Percentiles rank a stretch among this genome's conserved stretches.
These are phyloP conservation scores for Aspergillus nanangensis DNA, from an alignment of 495 filamentous ascomycete genomes.

Conservation along the genomic window DNA sequence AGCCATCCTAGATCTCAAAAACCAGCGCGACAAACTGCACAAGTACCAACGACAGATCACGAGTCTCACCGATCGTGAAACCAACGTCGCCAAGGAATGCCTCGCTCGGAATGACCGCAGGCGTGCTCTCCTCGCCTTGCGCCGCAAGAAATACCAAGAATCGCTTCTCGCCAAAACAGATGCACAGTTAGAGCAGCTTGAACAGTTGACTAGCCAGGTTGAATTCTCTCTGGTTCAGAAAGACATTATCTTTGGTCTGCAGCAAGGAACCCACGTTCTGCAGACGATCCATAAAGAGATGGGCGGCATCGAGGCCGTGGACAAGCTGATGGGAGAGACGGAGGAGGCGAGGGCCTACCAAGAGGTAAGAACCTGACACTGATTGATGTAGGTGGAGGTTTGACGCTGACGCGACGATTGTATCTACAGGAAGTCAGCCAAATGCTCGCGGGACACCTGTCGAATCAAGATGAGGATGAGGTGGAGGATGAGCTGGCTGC, in stretches of 20 bases:
- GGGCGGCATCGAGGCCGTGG: slow-evolving; percentile 88
- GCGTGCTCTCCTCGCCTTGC: slow-evolving; percentile 81
- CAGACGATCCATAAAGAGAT: slow-evolving; percentile 92
- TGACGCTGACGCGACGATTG: slow-evolving; percentile 9
- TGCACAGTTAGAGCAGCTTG: slow-evolving; percentile 79
- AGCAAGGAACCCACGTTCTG: slow-evolving; percentile 86
- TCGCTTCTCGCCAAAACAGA: slow-evolving; percentile 86
- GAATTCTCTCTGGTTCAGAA: slow-evolving; percentile 96
- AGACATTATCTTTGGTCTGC: slow-evolving; percentile 85
- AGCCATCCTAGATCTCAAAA: slow-evolving; percentile 95
- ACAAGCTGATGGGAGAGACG: slow-evolving; percentile 88
- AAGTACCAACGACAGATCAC: slow-evolving; percentile 89
- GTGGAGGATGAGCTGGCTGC: slow-evolving; percentile 91
- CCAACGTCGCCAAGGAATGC: slow-evolving; percentile 74
- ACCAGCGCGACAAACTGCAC: slow-evolving; percentile 92
- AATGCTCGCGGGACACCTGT: slow-evolving; percentile 80
- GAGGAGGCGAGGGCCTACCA: slow-evolving; percentile 88
- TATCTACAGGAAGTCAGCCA: slow-evolving; percentile 76
- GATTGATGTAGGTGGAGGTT: neutral
- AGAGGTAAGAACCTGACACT: slow-evolving; percentile 46
- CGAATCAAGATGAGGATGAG: slow-evolving; percentile 93
- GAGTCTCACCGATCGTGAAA: slow-evolving; percentile 78
- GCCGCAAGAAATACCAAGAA: slow-evolving; percentile 96
- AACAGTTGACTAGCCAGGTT: slow-evolving; percentile 75
- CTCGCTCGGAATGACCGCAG: slow-evolving; percentile 69